These are phyloP conservation scores for Cutaneotrichosporon arboriforme DNA, from an alignment of 1,284 basidiomycete species.

Conservation along the genomic window DNA sequence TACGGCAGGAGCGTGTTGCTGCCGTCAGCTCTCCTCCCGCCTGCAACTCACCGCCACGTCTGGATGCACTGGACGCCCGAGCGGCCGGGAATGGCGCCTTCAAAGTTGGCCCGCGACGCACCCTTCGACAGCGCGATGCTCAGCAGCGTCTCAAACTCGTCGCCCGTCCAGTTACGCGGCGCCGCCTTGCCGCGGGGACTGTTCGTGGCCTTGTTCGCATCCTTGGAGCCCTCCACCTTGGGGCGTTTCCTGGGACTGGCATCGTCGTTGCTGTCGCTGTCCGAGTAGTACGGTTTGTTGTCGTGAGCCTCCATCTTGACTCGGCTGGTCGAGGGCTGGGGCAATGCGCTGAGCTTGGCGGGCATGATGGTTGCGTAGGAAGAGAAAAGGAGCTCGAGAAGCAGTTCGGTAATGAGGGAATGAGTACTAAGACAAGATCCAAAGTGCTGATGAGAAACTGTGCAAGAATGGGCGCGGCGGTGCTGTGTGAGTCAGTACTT, in stretches of 20 bases:
- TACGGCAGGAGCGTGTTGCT: constrained; percentile 9
- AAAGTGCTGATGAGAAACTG: too few species aligned
- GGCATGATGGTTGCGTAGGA: not conserved
- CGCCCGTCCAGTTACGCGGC: constrained; percentile 2
- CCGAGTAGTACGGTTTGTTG: not conserved
- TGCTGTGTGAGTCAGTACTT: too few species aligned
- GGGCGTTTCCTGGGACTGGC: not conserved
- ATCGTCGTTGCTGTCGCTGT: not conserved
- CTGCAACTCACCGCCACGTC: constrained; percentile 14
- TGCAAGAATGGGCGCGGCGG: too few species aligned
- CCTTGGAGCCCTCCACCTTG: not conserved
- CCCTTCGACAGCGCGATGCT: not conserved
- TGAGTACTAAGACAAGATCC: too few species aligned
- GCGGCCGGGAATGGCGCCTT: constrained; percentile 9
- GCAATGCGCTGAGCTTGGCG: not conserved
- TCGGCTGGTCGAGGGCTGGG: not conserved
- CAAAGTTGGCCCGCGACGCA: constrained; percentile 2
- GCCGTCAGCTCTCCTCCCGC: not conserved
- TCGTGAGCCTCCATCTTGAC: not conserved
- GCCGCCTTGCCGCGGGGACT: not conserved
- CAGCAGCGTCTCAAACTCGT: constrained; percentile 8
- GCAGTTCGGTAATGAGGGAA: too few species aligned
- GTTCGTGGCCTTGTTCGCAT: not conserved
- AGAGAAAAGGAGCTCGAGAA: too few species aligned
- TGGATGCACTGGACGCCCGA: constrained; percentile 7